Conservation (phyloP, 768 basidiomycete species). For the Pleurotus citrinopileatus region DNA sequence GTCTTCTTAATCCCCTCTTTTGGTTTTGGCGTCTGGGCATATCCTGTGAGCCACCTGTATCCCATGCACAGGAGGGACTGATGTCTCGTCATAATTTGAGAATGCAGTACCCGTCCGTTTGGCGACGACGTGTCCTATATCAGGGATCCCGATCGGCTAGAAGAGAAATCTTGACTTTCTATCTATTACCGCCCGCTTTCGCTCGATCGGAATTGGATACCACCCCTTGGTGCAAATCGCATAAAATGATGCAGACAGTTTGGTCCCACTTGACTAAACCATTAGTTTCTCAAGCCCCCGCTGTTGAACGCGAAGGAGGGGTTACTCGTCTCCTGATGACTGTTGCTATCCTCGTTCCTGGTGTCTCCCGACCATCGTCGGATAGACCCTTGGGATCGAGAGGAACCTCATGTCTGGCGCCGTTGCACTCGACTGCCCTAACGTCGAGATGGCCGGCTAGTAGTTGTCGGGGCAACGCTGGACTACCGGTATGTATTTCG, state of each 20-base stretch:
- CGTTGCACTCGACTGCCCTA: neutral
- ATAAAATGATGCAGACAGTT: slow-evolving; percentile 37
- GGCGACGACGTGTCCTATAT: slow-evolving; percentile 43
- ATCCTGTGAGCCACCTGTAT: slow-evolving; percentile 37
- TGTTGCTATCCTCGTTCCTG: slow-evolving; percentile 6
- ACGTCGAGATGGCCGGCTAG: neutral
- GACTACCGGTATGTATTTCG: neutral
- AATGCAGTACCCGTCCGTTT: slow-evolving; percentile 36
- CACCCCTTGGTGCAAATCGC: slow-evolving; percentile 30
- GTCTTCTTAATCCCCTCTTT: slow-evolving; percentile 42
- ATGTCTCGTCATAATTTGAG: slow-evolving; percentile 27
- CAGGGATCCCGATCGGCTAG: slow-evolving; percentile 41
- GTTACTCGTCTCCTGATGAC: slow-evolving; percentile 3
- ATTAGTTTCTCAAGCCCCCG: neutral
- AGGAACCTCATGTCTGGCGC: neutral
- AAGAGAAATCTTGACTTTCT: slow-evolving; percentile 42
- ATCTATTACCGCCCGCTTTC: slow-evolving; percentile 28
- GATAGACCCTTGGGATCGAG: neutral
- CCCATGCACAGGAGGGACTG: slow-evolving; percentile 27
- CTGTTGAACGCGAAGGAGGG: neutral
- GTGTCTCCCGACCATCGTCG: slow-evolving; percentile 1
- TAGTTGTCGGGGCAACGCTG: slow-evolving; percentile 6
- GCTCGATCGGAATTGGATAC: slow-evolving; percentile 19
- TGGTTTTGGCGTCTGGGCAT: slow-evolving; percentile 40
- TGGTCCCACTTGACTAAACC: neutral